phyloP scores from a whole-genome alignment of 495 filamentous ascomycete genomes.

The Tetracladium setigerum region DNA sequence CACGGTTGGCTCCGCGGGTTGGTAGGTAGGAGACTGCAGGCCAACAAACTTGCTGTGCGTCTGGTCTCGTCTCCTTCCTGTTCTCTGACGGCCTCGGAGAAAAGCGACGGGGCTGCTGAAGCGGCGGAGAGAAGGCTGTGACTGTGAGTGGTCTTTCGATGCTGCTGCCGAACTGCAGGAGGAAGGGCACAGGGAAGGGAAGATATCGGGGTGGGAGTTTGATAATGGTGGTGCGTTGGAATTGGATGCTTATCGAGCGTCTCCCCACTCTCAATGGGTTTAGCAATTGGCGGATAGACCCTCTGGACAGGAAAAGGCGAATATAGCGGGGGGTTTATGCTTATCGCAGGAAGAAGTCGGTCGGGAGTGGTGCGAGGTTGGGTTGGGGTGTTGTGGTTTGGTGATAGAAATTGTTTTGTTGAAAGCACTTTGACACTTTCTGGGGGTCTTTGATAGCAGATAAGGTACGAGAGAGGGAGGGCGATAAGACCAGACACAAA shows the following conservation, averaged over 20 bases:
- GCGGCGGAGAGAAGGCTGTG: neutral
- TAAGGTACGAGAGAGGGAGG: neutral
- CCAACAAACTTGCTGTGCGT: neutral
- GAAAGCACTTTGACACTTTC: neutral
- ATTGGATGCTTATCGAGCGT: conserved; percentile 17
- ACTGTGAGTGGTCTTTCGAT: neutral
- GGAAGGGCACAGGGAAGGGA: too few relatives aligned
- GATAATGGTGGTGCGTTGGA: neutral
- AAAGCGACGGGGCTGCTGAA: conserved; percentile 9
- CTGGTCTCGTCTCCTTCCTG: conserved; percentile 5
- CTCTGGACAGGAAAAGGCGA: conserved; percentile 1
- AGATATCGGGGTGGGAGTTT: too few relatives aligned
- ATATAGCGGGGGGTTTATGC: conserved; percentile 2
- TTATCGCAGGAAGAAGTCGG: conserved; percentile 15
- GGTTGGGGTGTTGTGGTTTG: too few relatives aligned
- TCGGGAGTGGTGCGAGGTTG: conserved; percentile 4
- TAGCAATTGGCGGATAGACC: too few relatives aligned
- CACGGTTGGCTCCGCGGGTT: conserved; percentile 13
- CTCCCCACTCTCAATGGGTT: conserved; percentile 13
- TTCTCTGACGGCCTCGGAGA: conserved; percentile 19
- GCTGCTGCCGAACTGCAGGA: too few relatives aligned
- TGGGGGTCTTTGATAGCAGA: neutral
- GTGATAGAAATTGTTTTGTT: too few relatives aligned
- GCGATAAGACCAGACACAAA: neutral
- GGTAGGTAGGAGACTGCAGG: neutral